Conservation (phyloP, 192 early-diverging fungal species). For the Chytriomyces confervae region DNA sequence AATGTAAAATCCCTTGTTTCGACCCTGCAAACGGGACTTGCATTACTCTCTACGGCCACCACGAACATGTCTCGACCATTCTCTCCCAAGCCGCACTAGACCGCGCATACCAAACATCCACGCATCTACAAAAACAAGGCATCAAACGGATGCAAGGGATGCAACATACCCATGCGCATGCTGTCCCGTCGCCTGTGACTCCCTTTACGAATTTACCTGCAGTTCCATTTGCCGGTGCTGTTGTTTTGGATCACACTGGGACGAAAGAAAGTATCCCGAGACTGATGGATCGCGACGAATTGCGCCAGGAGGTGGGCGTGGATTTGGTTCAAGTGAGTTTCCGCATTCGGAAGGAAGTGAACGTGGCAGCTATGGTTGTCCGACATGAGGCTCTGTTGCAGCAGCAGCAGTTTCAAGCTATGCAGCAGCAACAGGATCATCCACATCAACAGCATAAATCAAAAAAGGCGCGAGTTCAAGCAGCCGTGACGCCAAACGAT, state of each 20-base stretch:
- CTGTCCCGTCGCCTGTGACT: not conserved
- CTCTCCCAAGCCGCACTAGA: conserved; percentile 9
- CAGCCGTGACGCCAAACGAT: not conserved
- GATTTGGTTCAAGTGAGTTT: conserved; percentile 1
- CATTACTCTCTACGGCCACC: conserved; percentile 38
- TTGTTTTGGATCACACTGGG: not conserved
- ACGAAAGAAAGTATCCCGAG: not conserved
- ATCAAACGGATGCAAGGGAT: not conserved
- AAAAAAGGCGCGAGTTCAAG: not conserved
- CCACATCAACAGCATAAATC: conserved; percentile 2
- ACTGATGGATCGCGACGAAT: not conserved
- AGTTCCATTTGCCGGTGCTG: conserved; percentile 21
- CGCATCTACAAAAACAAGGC: not conserved
- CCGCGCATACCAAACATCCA: not conserved
- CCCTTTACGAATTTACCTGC: not conserved
- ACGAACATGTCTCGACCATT: conserved; percentile 10
- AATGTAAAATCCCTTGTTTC: conserved; percentile 80
- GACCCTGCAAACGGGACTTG: conserved; percentile 88
- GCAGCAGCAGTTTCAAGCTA: not conserved
- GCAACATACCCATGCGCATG: not conserved
- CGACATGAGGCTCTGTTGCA: not conserved
- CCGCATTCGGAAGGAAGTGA: conserved; percentile 15
- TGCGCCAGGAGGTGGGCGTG: not conserved
- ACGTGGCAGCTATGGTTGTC: not conserved
- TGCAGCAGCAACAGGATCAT: not conserved